phyloP scores from a whole-genome alignment of 2,329 filamentous ascomycete genomes.

The Helotiales sp. region DNA sequence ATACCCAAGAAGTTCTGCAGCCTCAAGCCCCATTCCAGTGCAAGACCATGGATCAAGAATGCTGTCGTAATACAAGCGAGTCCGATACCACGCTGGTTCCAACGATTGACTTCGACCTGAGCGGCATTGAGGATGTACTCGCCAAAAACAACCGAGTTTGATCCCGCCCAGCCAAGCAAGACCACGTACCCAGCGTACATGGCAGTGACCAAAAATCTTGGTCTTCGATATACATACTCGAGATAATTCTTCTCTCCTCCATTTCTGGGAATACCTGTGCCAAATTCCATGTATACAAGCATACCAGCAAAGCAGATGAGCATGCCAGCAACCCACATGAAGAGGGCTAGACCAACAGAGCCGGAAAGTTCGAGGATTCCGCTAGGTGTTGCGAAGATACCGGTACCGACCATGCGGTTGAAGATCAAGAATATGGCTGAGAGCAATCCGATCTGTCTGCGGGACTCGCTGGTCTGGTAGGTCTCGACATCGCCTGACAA shows the following conservation, averaged over 20 bases:
- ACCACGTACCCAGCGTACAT: constrained; percentile 63
- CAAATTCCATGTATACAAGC: constrained; percentile 66
- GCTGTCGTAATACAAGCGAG: constrained; percentile 66
- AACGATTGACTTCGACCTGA: constrained; percentile 59
- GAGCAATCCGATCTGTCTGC: constrained; percentile 55
- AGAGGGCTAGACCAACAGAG: constrained; percentile 60
- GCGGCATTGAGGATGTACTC: constrained; percentile 70
- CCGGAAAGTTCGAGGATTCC: constrained; percentile 57
- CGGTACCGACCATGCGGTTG: constrained; percentile 66
- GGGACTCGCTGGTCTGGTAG: constrained; percentile 15
- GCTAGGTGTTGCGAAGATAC: constrained; percentile 65
- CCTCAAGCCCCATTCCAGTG: constrained; percentile 65
- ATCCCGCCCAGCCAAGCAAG: constrained; percentile 64
- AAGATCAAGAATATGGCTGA: constrained; percentile 61
- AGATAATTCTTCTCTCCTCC: constrained; percentile 69
- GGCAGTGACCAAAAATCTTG: constrained; percentile 60
- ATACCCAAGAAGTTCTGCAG: constrained; percentile 66
- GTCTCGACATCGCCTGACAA: background rate
- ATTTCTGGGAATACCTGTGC: constrained; percentile 63
- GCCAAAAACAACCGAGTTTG: constrained; percentile 69
- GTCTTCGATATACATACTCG: constrained; percentile 61
- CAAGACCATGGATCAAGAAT: constrained; percentile 64
- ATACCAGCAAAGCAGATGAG: constrained; percentile 62
- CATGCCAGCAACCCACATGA: constrained; percentile 64
- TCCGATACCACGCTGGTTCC: constrained; percentile 67